Evolutionary conservation across 495 filamentous ascomycete species (phyloP), one percentile per base, ranked within the genome.

Genomic region (Talaromyces wortmannii): DNA sequence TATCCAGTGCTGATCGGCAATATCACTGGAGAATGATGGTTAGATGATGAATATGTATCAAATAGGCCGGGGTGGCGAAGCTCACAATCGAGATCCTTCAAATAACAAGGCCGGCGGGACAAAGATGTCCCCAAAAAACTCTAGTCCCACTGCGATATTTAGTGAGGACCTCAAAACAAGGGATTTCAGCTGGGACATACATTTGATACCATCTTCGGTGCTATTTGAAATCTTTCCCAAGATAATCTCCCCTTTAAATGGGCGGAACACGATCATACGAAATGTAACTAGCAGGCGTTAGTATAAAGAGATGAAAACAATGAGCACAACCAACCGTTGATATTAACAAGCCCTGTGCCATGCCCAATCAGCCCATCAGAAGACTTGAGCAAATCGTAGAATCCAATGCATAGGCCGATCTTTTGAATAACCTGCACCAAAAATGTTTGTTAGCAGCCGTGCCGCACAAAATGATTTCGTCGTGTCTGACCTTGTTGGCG

Each of bases 351-450:
- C 3, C 94, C 94, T 33, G 83, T 88, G 15, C 90, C 91, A 71
- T 96, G 88, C 30, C 91, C 92, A 57, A 97, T 91, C 40, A 92
- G 75, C 32, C 95, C 95, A 64, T 98, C 95, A 0, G 92, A 95
- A 5, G 88, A 85, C 61, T 84, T 84, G 11, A 92, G 68, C 3
- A 98, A 74, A 61, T 96, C 92, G 70, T 88, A 97, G 55, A 98
- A 78, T 62, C 87, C 90, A 55, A 98, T 88, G 64, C 91, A 96
- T 3, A 98, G 83, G 8, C 94, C 94, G 36, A 96, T 81, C 61
- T 95, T 91, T 63, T 83, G 82, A 48, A 88, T 81, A 7, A 85
- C 79, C 80, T 83, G 56, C 1, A 13, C 31, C 31, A 18, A 32
- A n/a, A 23, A 23, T 23, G 23, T 1, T 23, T 23, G 36, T 40